Evolutionary conservation across 495 filamentous ascomycete species (phyloP).

Genomic region (Tetracladium setigerum): DNA sequence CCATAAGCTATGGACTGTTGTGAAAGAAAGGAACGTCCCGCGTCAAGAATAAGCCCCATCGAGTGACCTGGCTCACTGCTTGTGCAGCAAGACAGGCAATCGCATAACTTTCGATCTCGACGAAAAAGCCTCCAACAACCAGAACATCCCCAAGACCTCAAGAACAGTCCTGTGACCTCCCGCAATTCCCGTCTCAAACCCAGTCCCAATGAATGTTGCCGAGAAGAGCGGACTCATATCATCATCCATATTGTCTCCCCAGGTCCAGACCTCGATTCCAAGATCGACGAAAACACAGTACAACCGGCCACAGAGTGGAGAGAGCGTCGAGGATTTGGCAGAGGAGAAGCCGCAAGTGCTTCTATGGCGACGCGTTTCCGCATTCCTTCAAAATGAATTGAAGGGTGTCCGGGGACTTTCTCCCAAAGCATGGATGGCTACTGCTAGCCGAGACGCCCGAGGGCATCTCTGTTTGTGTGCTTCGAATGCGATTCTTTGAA

Average conservation of each 20-base stretch:
- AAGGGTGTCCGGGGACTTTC: slow-evolving; percentile 99
- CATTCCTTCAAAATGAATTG: slow-evolving; percentile 42
- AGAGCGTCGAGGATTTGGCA: slow-evolving; percentile 54
- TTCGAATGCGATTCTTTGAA: slow-evolving; percentile 99
- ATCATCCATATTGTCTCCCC: slow-evolving; percentile 59
- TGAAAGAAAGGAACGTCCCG: slow-evolving; percentile 67
- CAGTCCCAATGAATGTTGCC: slow-evolving; percentile 25
- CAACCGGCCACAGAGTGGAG: slow-evolving; percentile 33
- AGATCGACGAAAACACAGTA: slow-evolving; percentile 20
- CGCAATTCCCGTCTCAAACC: slow-evolving; percentile 19
- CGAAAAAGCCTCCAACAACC: slow-evolving; percentile 53
- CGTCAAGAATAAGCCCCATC: slow-evolving; percentile 99
- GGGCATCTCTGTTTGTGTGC: slow-evolving; percentile 83
- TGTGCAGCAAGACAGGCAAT: slow-evolving; percentile 58
- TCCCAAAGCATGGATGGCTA: slow-evolving; percentile 72
- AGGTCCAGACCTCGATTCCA: slow-evolving; percentile 7
- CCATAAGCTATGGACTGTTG: slow-evolving; percentile 59
- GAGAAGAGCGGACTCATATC: slow-evolving; percentile 76
- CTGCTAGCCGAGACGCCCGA: slow-evolving; percentile 30
- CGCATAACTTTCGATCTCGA: slow-evolving; percentile 98
- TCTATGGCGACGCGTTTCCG: slow-evolving; percentile 99
- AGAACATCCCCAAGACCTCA: slow-evolving; percentile 20
- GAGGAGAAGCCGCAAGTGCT: slow-evolving; percentile 55
- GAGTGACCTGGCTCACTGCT: slow-evolving; percentile 74
- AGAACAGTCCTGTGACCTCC: slow-evolving; percentile 30